These are phyloP conservation scores for Termitomyces sp. DNA, from an alignment of 768 basidiomycete genomes.

Conservation along the genomic window DNA sequence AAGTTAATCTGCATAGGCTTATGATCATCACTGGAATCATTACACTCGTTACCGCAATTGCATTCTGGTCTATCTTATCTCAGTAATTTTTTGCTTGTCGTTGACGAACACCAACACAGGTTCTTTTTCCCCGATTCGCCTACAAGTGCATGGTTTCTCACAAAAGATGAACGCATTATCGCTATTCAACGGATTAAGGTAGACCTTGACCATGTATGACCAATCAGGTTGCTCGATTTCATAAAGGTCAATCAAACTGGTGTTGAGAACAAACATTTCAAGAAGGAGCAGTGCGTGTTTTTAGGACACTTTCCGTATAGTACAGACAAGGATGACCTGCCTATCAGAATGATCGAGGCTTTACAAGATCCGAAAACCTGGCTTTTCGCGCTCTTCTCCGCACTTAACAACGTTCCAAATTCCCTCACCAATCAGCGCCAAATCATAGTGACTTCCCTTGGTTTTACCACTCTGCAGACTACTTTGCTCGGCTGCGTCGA, in stretches of 20 bases:
- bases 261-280: slow-evolving; percentile 77
- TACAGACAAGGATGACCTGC: background rate
- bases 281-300: slow-evolving; percentile 63
- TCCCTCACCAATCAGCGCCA: slow-evolving; percentile 58
- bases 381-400: slow-evolving; percentile 67
- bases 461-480: slow-evolving; percentile 58
- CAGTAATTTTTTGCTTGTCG: background rate
- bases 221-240: background rate
- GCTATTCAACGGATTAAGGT: slow-evolving; percentile 66
- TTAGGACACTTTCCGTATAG: background rate
- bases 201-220: background rate
- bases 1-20: slow-evolving; percentile 31
- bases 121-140: slow-evolving; percentile 74
- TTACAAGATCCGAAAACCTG: slow-evolving; percentile 67
- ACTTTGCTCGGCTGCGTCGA: slow-evolving; percentile 66
- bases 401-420: slow-evolving; percentile 57
- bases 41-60: slow-evolving; percentile 44
- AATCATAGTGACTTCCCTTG: slow-evolving; percentile 62
- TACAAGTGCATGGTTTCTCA: slow-evolving; percentile 70
- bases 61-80: slow-evolving; percentile 44
- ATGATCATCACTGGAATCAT: slow-evolving; percentile 65
- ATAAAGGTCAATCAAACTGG: slow-evolving; percentile 47
- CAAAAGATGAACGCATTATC: slow-evolving; percentile 51
- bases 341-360: slow-evolving; percentile 58
- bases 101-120: slow-evolving; percentile 23